These are phyloP conservation scores for Scenedesmus sp. DNA, from an alignment of 163 green algal species.

Conservation along the genomic window DNA sequence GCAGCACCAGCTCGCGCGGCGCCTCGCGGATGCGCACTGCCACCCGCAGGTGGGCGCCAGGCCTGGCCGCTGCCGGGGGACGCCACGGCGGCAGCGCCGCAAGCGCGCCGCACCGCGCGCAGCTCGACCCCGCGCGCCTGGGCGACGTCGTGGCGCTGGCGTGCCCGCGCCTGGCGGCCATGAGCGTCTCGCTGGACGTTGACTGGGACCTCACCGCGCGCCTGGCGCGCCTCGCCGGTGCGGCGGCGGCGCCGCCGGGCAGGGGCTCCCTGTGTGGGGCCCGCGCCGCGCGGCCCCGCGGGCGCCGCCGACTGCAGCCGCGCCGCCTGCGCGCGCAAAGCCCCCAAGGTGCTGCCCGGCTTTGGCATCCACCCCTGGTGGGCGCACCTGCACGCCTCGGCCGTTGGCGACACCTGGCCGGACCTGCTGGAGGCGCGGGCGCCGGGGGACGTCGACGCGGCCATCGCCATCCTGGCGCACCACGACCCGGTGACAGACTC, in stretches of 20 bases:
- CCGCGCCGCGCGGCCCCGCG: no score
- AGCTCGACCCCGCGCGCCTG: slow-evolving; percentile 42
- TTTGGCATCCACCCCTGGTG: slow-evolving; percentile 58
- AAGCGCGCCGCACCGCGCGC: no score
- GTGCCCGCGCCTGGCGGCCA: slow-evolving; percentile 24
- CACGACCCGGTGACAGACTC: slow-evolving; percentile 38
- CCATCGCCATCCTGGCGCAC: slow-evolving; percentile 11
- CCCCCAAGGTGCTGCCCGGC: slow-evolving; percentile 33
- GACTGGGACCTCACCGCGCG: slow-evolving; percentile 47
- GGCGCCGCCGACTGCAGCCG: no score
- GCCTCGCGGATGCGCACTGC: slow-evolving; percentile 39
- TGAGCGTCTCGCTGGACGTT: slow-evolving; percentile 45
- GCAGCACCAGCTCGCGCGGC: not conserved
- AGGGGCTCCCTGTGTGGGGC: no score
- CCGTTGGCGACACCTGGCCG: slow-evolving; percentile 22
- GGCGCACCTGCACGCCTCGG: slow-evolving; percentile 41
- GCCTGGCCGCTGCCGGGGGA: no score
- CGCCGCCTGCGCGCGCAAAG: not conserved
- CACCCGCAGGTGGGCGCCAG: no score
- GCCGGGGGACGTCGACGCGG: slow-evolving; percentile 9
- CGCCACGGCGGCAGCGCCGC: no score
- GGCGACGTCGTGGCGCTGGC: not conserved
- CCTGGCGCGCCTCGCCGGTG: slow-evolving; percentile 27
- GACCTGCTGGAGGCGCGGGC: slow-evolving; percentile 30
- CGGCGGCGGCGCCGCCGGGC: not conserved